A percentile compares a stretch with the other conserved stretches of the same genome.
Evolutionary conservation across 1,284 basidiomycete genomes (phyloP).

Genomic region (Porodaedalea pini): DNA sequence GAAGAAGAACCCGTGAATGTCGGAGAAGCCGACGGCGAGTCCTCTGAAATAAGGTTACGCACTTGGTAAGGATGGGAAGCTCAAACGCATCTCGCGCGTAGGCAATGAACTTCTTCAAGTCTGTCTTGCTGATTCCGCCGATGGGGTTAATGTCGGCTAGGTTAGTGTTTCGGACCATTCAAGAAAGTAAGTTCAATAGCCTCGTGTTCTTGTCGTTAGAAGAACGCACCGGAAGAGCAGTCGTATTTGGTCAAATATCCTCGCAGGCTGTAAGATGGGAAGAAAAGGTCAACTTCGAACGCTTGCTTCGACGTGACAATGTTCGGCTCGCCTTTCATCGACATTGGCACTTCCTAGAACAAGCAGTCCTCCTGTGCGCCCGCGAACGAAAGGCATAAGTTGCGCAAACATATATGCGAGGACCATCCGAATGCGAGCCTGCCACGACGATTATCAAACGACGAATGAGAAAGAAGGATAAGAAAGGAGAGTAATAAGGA

Average conservation of each 20-base stretch:
- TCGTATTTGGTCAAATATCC: conserved; percentile 99
- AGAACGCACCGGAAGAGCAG: conserved; percentile 68
- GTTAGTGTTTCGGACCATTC: conserved; percentile 5
- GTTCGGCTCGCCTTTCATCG: conserved; percentile 74
- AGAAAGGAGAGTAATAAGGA: neutral
- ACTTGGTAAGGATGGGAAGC: conserved; percentile 81
- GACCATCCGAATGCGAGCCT: conserved; percentile 93
- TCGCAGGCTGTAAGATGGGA: conserved; percentile 57
- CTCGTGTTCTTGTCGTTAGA: neutral
- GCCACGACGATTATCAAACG: conserved; percentile 9
- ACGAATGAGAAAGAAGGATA: neutral
- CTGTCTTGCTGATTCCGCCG: conserved; percentile 96
- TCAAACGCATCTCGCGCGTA: conserved; percentile 80
- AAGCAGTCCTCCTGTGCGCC: conserved; percentile 80
- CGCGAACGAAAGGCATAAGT: conserved; percentile 89
- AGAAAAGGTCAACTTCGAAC: conserved; percentile 4
- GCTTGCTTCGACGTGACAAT: neutral
- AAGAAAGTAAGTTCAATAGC: neutral
- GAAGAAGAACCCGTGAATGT: neutral
- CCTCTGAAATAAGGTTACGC: conserved; percentile 21
- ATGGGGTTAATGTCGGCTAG: conserved; percentile 97
- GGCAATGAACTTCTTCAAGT: conserved; percentile 93
- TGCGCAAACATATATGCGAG: conserved; percentile 98
- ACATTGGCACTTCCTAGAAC: conserved; percentile 98
- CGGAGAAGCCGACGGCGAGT: neutral